Evolutionary conservation across 2,329 filamentous ascomycete genomes (phyloP).

Genomic region (Neonectria magnoliae): DNA sequence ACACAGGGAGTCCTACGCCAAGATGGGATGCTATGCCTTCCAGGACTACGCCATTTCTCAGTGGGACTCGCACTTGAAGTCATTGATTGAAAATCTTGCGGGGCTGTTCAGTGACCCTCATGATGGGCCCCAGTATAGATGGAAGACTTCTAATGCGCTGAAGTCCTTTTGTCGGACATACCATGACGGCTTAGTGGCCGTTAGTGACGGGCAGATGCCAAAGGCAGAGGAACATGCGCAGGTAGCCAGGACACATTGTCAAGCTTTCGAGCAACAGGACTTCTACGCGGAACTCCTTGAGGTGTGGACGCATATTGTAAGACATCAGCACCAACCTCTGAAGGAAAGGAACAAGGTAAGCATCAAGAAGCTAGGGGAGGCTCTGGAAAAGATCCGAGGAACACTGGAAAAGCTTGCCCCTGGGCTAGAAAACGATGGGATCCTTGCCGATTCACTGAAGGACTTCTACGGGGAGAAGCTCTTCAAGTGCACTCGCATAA

Average conservation of each 20-base stretch:
- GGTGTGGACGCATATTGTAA: constrained; percentile 11
- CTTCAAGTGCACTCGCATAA: constrained; percentile 55
- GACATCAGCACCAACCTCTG: neutral
- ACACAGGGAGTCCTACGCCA: constrained; percentile 23
- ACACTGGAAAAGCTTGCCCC: constrained; percentile 42
- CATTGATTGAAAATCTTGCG: constrained; percentile 23
- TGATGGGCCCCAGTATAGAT: neutral
- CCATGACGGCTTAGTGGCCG: neutral
- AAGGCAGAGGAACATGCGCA: neutral
- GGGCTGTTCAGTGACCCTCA: neutral
- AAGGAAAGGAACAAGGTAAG: constrained; percentile 21
- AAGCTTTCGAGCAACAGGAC: neutral
- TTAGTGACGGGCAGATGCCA: neutral
- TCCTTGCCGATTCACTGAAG: constrained; percentile 32
- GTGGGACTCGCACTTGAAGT: constrained; percentile 48
- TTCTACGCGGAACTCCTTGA: neutral
- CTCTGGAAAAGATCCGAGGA: constrained; percentile 33
- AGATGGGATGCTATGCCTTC: constrained; percentile 47
- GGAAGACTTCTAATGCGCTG: neutral
- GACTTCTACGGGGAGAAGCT: constrained; percentile 50
- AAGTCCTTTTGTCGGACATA: neutral
- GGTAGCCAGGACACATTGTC: neutral
- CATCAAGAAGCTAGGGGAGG: constrained; percentile 22
- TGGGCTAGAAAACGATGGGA: neutral
- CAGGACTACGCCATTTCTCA: constrained; percentile 51